Evolutionary conservation across 495 filamentous ascomycete species (phyloP), one percentile per base, ranked within the genome.

Genomic region (Cercophora samala): DNA sequence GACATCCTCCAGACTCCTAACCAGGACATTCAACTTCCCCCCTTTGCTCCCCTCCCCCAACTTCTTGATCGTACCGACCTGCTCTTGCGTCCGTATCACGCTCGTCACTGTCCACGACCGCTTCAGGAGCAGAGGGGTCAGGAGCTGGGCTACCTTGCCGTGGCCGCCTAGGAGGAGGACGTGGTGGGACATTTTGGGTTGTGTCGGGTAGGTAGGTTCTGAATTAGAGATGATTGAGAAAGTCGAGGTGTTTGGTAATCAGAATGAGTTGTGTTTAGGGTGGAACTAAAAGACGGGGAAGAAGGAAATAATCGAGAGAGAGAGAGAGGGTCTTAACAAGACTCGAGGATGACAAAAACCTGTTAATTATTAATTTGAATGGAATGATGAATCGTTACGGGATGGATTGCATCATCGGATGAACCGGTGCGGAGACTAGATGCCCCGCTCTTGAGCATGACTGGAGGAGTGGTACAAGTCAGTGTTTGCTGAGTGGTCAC

Each of bases 151-250:
- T 59, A 95, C 76, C 75, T 91, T 92, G 77, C 92, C 92, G 80
- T 91, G 91, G 70, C 91, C 91, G 68, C 92, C 92, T 53, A 96
- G 87, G 53, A 95, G 78, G 60, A 93, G 86, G 64, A 92, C 86
- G 71, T 87, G 75, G 63, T 4, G 71, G n/a, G 23, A 71, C 26
- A 68, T 72, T 69, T 21, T 24, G 11, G 19, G 13, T 60, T 29
- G 17, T 23, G 4, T 17, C 2, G 29, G 29, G 22, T 22, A 4
- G 11, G 23, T 58, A 19, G 23, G 15, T 54, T 54, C 3, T 4
- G 15, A 4, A 54, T 32, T 32, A 3, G 29, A n/a, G n/a, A n/a
- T n/a, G n/a, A n/a, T n/a, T n/a, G n/a, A n/a, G n/a, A n/a, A n/a
- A n/a, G n/a, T n/a, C n/a, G n/a, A n/a, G n/a, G n/a, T n/a, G n/a